Base-by-base conservation (phyloP, 805 yeast species). In the Nakazawaea peltata region DNA sequence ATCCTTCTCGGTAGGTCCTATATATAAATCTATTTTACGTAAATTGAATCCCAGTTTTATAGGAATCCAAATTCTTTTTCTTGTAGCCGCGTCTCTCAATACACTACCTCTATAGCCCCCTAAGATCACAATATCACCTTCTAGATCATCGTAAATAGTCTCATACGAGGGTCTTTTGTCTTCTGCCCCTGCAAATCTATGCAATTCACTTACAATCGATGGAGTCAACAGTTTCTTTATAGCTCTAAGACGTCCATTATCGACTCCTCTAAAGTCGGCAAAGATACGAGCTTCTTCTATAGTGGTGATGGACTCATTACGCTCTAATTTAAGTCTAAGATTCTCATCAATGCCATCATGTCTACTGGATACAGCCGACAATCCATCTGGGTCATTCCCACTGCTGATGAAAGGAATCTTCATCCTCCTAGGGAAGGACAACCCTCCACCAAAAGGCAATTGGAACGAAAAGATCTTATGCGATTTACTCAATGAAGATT, bases 31-130 rank as follows among this genome's bases (percentile, higher is more conserved):
- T 41, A 81, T 71, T 47, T 77, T 81, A 15, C 78, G 63, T 19
- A 86, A 61, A 45, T 83, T 78, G 34, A 88, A 67, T 1, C 95
- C 95, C 0, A 90, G 95, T 47, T 82, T 81, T 17, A 69, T 54
- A 1, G 97, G 96, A 27, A 87, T 73, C 97, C 97, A 88, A 1
- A 82, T 71, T 34, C 90, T 62, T 41, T 77, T 72, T 11, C 65
- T 56, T 0, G 94, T 79, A 10, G 60, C 59, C 1, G 72, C 49
- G 48, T 84, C 92, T 29, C 90, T 54, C 34, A 88, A 57, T 4
- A 81, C 71, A 30, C 86, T 74, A 2, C 97, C 97, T 47, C 97
- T 65, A 55, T 82, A 88, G 0, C 97, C 97, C 4, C 96, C 96
- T 54, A 88, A 40, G 2, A 88, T 63, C 2, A 88, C 72, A 2